Percentiles rank a stretch among this genome's conserved stretches.
These are phyloP conservation scores for Aspergillus vadensis DNA, from an alignment of 2,329 filamentous ascomycete species.

Conservation along the genomic window DNA sequence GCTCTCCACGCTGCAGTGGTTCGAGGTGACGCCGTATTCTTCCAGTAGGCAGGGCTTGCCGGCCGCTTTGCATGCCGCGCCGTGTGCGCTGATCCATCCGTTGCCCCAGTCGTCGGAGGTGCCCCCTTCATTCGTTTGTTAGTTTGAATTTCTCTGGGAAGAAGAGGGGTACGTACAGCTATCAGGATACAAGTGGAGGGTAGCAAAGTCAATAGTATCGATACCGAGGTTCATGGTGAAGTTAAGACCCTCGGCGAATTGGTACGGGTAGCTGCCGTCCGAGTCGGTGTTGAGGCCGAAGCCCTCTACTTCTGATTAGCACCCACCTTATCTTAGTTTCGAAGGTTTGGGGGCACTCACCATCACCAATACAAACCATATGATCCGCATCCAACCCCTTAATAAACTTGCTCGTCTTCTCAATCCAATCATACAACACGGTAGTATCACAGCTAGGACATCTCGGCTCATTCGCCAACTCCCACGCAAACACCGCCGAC, in stretches of 20 bases:
- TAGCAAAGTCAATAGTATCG: conserved; percentile 58
- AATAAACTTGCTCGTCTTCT: conserved; percentile 60
- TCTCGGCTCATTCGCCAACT: conserved; percentile 67
- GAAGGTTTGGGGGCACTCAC: conserved; percentile 14
- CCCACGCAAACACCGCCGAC: conserved; percentile 66
- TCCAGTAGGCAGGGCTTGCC: conserved; percentile 47
- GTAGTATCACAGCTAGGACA: conserved; percentile 61
- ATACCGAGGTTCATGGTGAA: conserved; percentile 57
- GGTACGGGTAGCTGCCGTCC: conserved; percentile 57
- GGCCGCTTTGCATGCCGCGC: conserved; percentile 36
- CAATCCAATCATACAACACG: conserved; percentile 63
- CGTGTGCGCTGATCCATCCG: conserved; percentile 52
- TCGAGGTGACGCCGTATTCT: conserved; percentile 39
- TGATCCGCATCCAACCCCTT: conserved; percentile 63
- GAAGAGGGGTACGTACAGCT: conserved; percentile 38
- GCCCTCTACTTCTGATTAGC: conserved; percentile 50
- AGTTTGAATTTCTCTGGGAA: background rate
- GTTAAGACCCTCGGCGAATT: conserved; percentile 53
- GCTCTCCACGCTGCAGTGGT: conserved; percentile 32
- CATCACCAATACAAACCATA: conserved; percentile 64
- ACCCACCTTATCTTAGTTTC: background rate
- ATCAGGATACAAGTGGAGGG: conserved; percentile 55
- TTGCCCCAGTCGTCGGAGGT: conserved; percentile 47
- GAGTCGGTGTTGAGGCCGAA: conserved; percentile 51
- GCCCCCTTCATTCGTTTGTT: conserved; percentile 29